Evolutionary conservation across 768 basidiomycete species (phyloP), one percentile per base, ranked within the genome.

Genomic region (Leucosporidium scottii): DNA sequence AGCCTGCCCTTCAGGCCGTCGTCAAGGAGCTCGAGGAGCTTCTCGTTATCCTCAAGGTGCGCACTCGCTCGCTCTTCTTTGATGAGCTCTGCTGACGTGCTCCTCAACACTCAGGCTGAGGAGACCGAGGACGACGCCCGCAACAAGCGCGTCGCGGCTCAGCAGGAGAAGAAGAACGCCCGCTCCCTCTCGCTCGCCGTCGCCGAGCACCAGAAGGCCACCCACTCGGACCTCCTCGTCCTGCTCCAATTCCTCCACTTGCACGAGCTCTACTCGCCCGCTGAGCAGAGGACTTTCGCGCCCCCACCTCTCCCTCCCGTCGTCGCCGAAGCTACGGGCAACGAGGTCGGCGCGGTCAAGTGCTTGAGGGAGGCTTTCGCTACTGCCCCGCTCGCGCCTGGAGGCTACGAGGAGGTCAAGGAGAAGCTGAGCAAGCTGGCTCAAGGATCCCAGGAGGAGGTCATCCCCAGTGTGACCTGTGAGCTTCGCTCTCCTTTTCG

Each of bases 211-310:
- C 62, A 72, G 72, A 18, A 65, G 47, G 60, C 67, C 36, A 23
- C 67, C 17, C 66, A 75, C 49, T 61, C 66, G 23, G 63, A 67
- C 18, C 65, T 73, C 49, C 54, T 70, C 31, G 64, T 74, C 56
- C 71, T 74, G 27, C 67, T 72, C 67, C 75, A 75, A 31, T 76
- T 76, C 76, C 61, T 76, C 10, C 76, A 69, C 64, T 69, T 76
- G 28, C 69, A 72, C 71, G 51, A 67, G 15, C 68, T 75, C 50
- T 72, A 71, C 69, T 30, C 56, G 57, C 70, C 72, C 5, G 36
- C 60, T 20, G 53, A 62, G 27, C 28, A 50, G 9, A 30, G 28
- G 39, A 25, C 55, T 25, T 72, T 71, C 58, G 69, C 64, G 7
- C 70, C 72, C 23, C 63, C 72, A 6, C 54, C 49, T 21, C 68